Percentiles rank a stretch among this genome's conserved stretches.
Conservation (phyloP, 2,329 filamentous ascomycete species). For the Aschersonia sp. region DNA sequence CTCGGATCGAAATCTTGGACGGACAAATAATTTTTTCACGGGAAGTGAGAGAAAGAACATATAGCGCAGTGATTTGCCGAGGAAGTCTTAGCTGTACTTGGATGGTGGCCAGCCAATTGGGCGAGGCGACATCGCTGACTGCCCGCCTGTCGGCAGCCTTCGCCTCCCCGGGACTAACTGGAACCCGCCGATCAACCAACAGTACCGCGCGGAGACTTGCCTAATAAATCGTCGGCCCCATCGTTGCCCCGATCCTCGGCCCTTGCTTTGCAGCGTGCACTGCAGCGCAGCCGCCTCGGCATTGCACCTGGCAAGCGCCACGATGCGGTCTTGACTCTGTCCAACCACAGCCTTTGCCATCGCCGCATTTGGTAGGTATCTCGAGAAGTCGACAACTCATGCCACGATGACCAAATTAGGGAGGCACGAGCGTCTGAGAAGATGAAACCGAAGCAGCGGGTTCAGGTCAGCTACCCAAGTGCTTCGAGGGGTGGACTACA, state of each 20-base stretch:
- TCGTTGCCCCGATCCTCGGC: conserved; percentile 1
- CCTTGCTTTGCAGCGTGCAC: background rate
- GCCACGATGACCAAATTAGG: background rate
- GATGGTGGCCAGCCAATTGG: conserved; percentile 3
- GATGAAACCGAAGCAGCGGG: background rate
- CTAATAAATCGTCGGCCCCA: background rate
- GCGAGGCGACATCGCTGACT: conserved; percentile 6
- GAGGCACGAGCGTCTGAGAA: background rate
- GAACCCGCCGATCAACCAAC: conserved; percentile 3
- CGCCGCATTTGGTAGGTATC: conserved; percentile 2
- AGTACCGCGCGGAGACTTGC: conserved; percentile 3
- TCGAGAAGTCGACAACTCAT: background rate
- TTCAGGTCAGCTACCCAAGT: no score
- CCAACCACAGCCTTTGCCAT: conserved; percentile 1
- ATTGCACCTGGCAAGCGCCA: no score
- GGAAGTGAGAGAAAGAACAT: no score
- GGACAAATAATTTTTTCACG: no score
- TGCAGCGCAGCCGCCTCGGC: background rate
- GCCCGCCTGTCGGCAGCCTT: background rate
- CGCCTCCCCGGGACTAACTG: background rate
- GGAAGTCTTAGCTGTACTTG: conserved; percentile 8
- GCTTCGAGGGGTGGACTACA: no score
- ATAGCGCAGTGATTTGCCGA: background rate
- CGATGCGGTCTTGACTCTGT: background rate
- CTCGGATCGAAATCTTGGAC: no score